Base-by-base conservation (phyloP, 306 rosid genomes). In the Neltuma alba region DNA sequence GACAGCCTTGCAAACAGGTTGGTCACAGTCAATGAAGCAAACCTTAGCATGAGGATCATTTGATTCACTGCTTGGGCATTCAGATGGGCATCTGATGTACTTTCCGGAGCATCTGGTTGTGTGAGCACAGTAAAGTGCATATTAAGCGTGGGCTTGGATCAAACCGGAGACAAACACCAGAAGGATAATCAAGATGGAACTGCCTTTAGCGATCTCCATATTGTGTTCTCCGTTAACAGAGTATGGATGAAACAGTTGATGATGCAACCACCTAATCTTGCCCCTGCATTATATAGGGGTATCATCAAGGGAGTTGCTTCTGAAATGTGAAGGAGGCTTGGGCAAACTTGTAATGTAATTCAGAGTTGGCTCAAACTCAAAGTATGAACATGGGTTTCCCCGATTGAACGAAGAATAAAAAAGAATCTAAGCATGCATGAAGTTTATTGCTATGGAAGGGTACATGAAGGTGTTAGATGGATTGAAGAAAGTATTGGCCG, bases 1-100 rank as follows among this genome's bases (percentile, higher is more conserved):
- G 13, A 76, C 72, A n/a, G 86, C 83, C 25, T 38, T 50, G 91
- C 86, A 88, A 21, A 55, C 36, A 9, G 89, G 91, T 76, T 85
- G 75, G 64, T 88, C 74, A 18, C 86, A 88, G 21, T 85, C 84
- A 16, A 83, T 62, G 3, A 60, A 44, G 79, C 86, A 85, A 80
- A 85, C 76, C 77, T 88, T 88, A 23, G 91, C 87, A 4, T 81
- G 72, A 0, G 82, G 87, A 67, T 88, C 76, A 15, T 28, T 34
- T 2, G 91, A 81, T 37, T 71, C 76, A 42, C 83, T 83, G 67
- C 60, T 66, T 11, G 67, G 83, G 50, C 76, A 83, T 37, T 78
- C 83, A 23, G 45, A 11, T 2, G 83, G 86, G 45, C 86, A 83
- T n/a, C 0, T 21, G 33, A 78, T 83, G 52, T 74, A 18, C 25